Evolutionary conservation across 2,329 filamentous ascomycete species (phyloP), one percentile per base, ranked within the genome.

Genomic region (Clonostachys byssicola): DNA sequence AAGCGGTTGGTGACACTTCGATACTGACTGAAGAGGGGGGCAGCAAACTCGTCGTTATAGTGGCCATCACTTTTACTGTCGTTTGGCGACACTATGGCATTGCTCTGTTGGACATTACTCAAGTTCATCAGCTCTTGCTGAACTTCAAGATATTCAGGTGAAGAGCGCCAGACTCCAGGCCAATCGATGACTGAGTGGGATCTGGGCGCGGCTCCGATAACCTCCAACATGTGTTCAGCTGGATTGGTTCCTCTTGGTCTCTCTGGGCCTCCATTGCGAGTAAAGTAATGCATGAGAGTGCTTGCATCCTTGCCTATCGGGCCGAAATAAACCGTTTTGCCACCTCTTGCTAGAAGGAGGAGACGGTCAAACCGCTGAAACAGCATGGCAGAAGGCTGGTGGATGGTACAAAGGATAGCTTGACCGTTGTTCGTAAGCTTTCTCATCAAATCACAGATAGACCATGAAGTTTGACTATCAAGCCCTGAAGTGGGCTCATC

Each of bases 401-500:
- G 75, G 34, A 78, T 75, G 2, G 74, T 77, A 45, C 71, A 74
- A 2, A 78, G 59, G 6, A 78, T 64, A 3, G 74, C 70, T 52
- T 77, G 73, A 3, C 72, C 72, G 4, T 60, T 63, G 43, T 72
- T 60, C 3, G 78, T 71, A 10, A 85, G 68, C 54, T 86, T 87
- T 49, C 78, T 77, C 33, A 88, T 66, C 67, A 87, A 85, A 40
- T 81, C 79, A 36, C 85, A 78, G 51, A 87, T 87, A 60, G 85
- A 88, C 89, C 89, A 96, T 1, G 91, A 92, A 2, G 91, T 95
- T 66, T 96, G 91, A 2, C 70, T 73, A 67, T 96, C 92, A 17
- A 96, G 82, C 73, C 92, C 92, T 23, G 91, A 96, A 3, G 92
- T 96, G 12, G 92, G 92, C 66, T 96, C 92, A 58, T 96, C 92